Evolutionary conservation across 257 asterid species (phyloP).

Genomic region (Misopates orontium): DNA sequence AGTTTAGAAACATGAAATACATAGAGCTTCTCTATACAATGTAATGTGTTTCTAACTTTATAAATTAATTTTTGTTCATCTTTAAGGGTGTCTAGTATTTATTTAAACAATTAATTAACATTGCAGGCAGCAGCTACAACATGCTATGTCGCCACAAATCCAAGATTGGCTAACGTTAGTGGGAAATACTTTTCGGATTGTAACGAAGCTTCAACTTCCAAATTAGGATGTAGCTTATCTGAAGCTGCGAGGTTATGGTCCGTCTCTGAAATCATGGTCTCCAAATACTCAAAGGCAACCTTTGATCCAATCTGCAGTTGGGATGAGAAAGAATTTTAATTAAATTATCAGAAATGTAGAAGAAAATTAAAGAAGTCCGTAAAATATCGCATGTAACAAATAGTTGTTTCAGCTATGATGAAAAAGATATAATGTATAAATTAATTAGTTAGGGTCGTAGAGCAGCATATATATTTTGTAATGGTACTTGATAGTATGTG

Average conservation of each 20-base stretch:
- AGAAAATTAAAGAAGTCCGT: neutral
- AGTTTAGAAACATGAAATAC: no score
- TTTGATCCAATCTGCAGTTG: slow-evolving; percentile 25
- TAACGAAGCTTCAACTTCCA: slow-evolving; percentile 74
- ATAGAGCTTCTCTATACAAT: no score
- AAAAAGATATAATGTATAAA: slow-evolving; percentile 1
- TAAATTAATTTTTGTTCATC: no score
- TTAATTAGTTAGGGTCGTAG: neutral
- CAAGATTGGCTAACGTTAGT: slow-evolving; percentile 48
- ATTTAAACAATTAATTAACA: no score
- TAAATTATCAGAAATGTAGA: neutral
- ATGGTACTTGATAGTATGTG: neutral
- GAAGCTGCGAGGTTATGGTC: slow-evolving; percentile 79
- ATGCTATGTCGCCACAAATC: slow-evolving; percentile 85
- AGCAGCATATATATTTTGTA: neutral
- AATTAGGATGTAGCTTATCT: slow-evolving; percentile 54
- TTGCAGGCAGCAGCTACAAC: slow-evolving; percentile 95
- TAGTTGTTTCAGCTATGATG: neutral
- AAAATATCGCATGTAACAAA: neutral
- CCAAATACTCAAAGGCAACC: slow-evolving; percentile 27
- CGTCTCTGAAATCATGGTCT: slow-evolving; percentile 66
- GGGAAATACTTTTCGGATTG: slow-evolving; percentile 91
- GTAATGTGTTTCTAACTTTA: no score
- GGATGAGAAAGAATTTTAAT: neutral
- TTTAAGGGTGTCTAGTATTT: no score